These are phyloP conservation scores for Eimeria acervulina DNA, from an alignment of 169 alveolate genomes.

Conservation along the genomic window DNA sequence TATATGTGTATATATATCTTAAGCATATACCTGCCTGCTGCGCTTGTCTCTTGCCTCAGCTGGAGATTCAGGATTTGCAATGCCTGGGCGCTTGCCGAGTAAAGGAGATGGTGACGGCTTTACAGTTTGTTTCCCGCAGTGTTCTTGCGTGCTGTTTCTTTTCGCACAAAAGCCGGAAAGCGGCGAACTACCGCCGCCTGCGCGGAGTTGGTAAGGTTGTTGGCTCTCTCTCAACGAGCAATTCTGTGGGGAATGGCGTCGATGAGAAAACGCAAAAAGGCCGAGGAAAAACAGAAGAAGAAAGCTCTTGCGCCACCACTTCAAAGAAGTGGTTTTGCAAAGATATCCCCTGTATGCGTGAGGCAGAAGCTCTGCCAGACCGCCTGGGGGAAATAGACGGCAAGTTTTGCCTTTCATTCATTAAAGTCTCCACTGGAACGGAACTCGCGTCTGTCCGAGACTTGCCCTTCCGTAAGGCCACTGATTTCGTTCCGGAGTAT, in stretches of 20 bases:
- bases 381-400: background rate
- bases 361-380: conserved; percentile 43
- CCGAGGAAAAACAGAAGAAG: background rate
- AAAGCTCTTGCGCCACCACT: background rate
- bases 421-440: conserved; percentile 45
- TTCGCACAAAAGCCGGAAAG: conserved; percentile 1
- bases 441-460: conserved; percentile 51
- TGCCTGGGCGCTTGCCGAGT: conserved; percentile 36
- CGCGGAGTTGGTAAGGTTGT: background rate
- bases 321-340: background rate
- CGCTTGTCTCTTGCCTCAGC: background rate
- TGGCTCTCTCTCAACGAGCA: background rate
- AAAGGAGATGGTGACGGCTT: conserved; percentile 40
- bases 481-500: background rate
- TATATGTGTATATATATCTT: background rate
- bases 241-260: background rate
- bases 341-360: background rate
- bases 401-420: conserved; percentile 13
- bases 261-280: background rate
- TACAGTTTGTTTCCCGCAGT: conserved; percentile 56
- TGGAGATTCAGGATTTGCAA: conserved; percentile 47
- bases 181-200: conserved; percentile 44
- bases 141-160: conserved; percentile 52
- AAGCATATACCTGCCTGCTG: background rate
- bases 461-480: conserved; percentile 49